phyloP scores from a whole-genome alignment of 2,329 filamentous ascomycete species.

The Zasmidium cellare region DNA sequence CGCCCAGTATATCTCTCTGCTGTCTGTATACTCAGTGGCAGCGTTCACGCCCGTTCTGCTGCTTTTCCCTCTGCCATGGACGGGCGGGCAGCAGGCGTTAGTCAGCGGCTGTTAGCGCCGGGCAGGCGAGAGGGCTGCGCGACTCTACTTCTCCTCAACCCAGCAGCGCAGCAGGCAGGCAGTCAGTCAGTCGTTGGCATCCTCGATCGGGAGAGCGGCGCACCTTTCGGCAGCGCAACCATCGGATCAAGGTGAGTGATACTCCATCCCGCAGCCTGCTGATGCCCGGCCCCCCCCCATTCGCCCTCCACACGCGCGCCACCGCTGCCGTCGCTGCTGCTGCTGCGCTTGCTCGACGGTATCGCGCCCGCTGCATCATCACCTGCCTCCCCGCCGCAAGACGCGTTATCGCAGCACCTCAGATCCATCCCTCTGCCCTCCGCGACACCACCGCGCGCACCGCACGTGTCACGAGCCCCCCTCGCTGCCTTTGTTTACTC shows the following conservation, averaged over 20 bases:
- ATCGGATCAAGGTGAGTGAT: not conserved
- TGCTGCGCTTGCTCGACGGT: no score
- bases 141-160: not conserved
- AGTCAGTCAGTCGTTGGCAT: not conserved
- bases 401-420: not conserved
- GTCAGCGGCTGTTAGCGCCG: not conserved
- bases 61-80: no score
- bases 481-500: not conserved
- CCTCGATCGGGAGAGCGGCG: not conserved
- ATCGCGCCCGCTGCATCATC: no score
- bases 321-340: not conserved
- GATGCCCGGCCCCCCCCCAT: not conserved
- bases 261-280: not conserved
- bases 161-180: not conserved
- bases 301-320: not conserved
- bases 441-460: not conserved
- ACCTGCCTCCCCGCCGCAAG: not conserved
- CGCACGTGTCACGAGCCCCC: not conserved
- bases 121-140: not conserved
- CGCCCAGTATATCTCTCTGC: no score
- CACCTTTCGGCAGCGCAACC: not conserved
- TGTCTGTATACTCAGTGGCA: no score
- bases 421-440: not conserved
- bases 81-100: not conserved
- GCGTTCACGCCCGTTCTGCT: no score